These are phyloP conservation scores for Chrysoporthe puriensis DNA, from an alignment of 2,329 filamentous ascomycete species.

Conservation along the genomic window DNA sequence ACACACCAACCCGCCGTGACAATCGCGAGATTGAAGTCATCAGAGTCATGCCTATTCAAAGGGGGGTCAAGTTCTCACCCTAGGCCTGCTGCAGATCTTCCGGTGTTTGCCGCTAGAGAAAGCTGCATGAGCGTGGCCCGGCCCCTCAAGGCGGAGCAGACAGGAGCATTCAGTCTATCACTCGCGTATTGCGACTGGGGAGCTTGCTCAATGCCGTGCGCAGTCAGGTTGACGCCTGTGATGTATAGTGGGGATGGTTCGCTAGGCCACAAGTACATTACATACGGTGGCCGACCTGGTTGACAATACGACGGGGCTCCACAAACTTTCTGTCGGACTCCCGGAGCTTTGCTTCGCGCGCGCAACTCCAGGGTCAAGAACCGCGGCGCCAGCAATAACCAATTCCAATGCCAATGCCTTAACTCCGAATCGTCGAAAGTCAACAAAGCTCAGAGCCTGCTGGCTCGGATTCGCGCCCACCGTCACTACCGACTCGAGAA, in stretches of 20 bases:
- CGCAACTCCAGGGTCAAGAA: background rate
- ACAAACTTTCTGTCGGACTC: background rate
- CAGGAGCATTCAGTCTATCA: background rate
- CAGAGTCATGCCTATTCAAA: conserved; percentile 16
- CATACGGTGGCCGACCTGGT: conserved; percentile 1
- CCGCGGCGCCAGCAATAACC: background rate
- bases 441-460: background rate
- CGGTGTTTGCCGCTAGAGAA: conserved; percentile 13
- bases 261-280: background rate
- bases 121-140: conserved; percentile 11
- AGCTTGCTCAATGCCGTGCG: conserved; percentile 4
- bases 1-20: conserved; percentile 4
- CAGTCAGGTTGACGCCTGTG: conserved; percentile 10
- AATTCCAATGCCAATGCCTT: background rate
- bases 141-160: conserved; percentile 14
- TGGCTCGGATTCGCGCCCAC: background rate
- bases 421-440: background rate
- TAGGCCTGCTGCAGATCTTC: conserved; percentile 21
- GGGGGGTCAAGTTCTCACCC: background rate
- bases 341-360: conserved; percentile 3
- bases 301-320: conserved; percentile 6
- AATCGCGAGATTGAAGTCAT: background rate
- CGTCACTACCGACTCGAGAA: background rate
- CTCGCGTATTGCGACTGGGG: background rate
- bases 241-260: conserved; percentile 17